phyloP scores from a whole-genome alignment of 495 filamentous ascomycete genomes.

The Parathielavia hyrcaniae region DNA sequence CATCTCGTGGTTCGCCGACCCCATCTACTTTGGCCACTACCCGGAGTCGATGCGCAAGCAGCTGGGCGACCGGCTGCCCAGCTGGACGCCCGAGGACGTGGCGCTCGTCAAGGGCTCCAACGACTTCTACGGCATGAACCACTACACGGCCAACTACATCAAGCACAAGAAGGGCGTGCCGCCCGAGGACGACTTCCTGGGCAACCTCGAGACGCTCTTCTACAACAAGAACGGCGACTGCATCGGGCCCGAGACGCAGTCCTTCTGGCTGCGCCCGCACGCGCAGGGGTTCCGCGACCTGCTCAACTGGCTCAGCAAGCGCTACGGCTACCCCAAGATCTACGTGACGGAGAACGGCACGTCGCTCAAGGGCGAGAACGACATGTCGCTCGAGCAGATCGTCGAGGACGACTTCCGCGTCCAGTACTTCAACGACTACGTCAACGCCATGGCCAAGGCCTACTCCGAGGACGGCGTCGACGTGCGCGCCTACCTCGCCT shows the following conservation, averaged over 20 bases:
- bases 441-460: constrained; percentile 64
- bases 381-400: constrained; percentile 60
- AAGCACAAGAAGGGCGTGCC: constrained; percentile 55
- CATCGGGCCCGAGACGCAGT: constrained; percentile 71
- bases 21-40: constrained; percentile 69
- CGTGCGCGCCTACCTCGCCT: constrained; percentile 68
- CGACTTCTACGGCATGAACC: constrained; percentile 82
- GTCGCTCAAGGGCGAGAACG: constrained; percentile 70
- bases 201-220: constrained; percentile 62
- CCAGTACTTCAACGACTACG: constrained; percentile 68
- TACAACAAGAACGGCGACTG: constrained; percentile 60
- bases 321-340: constrained; percentile 66
- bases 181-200: constrained; percentile 60
- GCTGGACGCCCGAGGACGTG: constrained; percentile 57
- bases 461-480: constrained; percentile 61
- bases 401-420: constrained; percentile 69
- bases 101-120: constrained; percentile 67
- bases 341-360: constrained; percentile 82
- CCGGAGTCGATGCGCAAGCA: constrained; percentile 70
- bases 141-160: constrained; percentile 79
- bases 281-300: constrained; percentile 68
- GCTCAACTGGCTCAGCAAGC: constrained; percentile 70
- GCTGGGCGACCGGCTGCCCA: constrained; percentile 61
- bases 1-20: constrained; percentile 67
- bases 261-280: constrained; percentile 65